Evolutionary conservation across 2,329 filamentous ascomycete species (phyloP).

Genomic region (Beauveria varroae): DNA sequence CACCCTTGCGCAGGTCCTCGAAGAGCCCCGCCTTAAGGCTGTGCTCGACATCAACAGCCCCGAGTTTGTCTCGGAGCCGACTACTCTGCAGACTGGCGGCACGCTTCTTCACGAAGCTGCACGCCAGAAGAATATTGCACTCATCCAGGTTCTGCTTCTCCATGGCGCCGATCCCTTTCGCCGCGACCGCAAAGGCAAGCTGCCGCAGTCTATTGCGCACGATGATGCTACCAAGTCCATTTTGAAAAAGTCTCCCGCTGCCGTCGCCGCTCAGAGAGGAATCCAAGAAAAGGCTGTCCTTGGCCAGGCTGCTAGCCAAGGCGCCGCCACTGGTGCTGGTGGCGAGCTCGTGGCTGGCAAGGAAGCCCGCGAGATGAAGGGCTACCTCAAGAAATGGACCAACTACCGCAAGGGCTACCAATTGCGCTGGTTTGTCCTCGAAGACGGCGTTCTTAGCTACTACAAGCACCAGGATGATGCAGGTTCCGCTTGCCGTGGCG

Average conservation of each 20-base stretch:
- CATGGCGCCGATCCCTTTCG: constrained; percentile 96
- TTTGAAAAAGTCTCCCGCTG: constrained; percentile 88
- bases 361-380: constrained; percentile 94
- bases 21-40: constrained; percentile 78
- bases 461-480: constrained; percentile 99
- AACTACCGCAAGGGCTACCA: constrained; percentile 98
- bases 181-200: constrained; percentile 87
- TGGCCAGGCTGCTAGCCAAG: constrained; percentile 59
- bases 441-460: constrained; percentile 95
- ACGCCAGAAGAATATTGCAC: constrained; percentile 68
- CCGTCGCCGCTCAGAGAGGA: constrained; percentile 85
- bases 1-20: constrained; percentile 67
- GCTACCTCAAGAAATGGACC: constrained; percentile 98
- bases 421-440: constrained; percentile 92
- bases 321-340: constrained; percentile 42
- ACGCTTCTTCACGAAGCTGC: constrained; percentile 91
- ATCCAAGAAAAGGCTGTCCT: constrained; percentile 97
- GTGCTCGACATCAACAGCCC: constrained; percentile 87
- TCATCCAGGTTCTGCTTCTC: constrained; percentile 84
- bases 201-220: constrained; percentile 93
- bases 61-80: constrained; percentile 75
- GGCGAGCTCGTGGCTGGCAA: constrained; percentile 63
- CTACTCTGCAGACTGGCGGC: constrained; percentile 74
- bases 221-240: constrained; percentile 85
- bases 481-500: constrained; percentile 89